Percentiles rank a stretch among this genome's conserved stretches.
phyloP scores from a whole-genome alignment of 441 rosid species.

The Jatropha multifida region DNA sequence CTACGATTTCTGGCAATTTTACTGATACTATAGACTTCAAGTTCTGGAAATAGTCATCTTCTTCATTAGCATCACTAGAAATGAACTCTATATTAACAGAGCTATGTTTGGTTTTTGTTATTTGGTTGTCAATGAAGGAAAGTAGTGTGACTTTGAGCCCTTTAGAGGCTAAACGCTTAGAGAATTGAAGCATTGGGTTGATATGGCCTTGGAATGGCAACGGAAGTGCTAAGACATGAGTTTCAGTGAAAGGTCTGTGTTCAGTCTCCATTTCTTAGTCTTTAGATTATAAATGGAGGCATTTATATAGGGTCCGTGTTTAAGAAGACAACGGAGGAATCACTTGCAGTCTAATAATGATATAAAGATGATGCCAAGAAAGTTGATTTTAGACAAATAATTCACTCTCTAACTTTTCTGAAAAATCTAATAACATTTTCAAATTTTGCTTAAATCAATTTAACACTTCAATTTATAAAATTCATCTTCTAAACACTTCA shows the following conservation, averaged over 20 bases:
- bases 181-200: slow-evolving; percentile 35
- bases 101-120: not conserved
- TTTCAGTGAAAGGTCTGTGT: not conserved
- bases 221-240: slow-evolving; percentile 24
- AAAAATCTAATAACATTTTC: too few relatives aligned
- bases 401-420: too few relatives aligned
- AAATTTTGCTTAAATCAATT: too few relatives aligned
- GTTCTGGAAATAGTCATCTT: slow-evolving; percentile 14
- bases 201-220: slow-evolving; percentile 30
- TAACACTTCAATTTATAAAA: too few relatives aligned
- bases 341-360: not conserved
- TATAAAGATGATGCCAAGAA: not conserved
- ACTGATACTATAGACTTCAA: slow-evolving; percentile 12
- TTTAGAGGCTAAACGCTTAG: slow-evolving; percentile 23
- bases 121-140: not conserved
- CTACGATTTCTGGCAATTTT: slow-evolving; percentile 27
- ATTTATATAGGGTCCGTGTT: too few relatives aligned
- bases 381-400: not conserved
- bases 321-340: not conserved
- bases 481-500: too few relatives aligned
- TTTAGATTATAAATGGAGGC: too few relatives aligned
- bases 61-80: not conserved
- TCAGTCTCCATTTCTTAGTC: too few relatives aligned
- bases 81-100: not conserved
- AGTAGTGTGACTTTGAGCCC: slow-evolving; percentile 9